Base-by-base conservation (phyloP, 257 asterid genomes). In the Nicotiana paniculata region DNA sequence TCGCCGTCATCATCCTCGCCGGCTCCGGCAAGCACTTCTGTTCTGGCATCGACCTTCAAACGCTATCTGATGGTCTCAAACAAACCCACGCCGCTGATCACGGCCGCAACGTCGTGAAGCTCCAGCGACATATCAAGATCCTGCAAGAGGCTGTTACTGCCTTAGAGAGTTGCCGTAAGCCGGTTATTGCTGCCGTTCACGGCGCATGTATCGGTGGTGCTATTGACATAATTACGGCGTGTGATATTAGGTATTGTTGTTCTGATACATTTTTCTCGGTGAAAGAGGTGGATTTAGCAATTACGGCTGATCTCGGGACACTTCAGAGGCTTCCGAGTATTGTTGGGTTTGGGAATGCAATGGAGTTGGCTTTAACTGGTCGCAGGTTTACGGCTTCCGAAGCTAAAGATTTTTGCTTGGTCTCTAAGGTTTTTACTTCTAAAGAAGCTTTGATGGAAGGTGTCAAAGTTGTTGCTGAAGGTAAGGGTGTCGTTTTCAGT, bases 161-260 rank as follows among this genome's bases (percentile, higher is more conserved):
- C 79, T 82, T 93, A 48, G 98, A 96, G 89, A 90, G 90, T 85
- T 93, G 96, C 84, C 87, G 98, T 85, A 96, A 96, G 89, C 99
- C 98, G 3, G 98, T 96, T 16, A 87, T 96, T 5, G 97, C 93
- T 1, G 88, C 90, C 10, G 85, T 96, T 5, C 97, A 96, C 53
- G 98, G 99, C 2, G 98, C 91, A 12, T 96, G 99, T 87, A 32
- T 96, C 26, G 99, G 99, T 18, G 99, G 94, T 76, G 98, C 93
- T 3, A 76, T 94, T 61, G 99, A 95, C 70, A 11, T 93, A 18
- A 88, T 94, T 9, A 89, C 95, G 30, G 98, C 97, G 64, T 96
- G 98, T 84, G 99, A 96, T 80, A 43, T 93, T 53, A 89, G 99
- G 91, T 92, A 83, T 55, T 91, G 93, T 24, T 84, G 93, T 32